These are phyloP conservation scores for Plasmopara halstedii DNA, from an alignment of 352 stramenopile species.

Conservation along the genomic window DNA sequence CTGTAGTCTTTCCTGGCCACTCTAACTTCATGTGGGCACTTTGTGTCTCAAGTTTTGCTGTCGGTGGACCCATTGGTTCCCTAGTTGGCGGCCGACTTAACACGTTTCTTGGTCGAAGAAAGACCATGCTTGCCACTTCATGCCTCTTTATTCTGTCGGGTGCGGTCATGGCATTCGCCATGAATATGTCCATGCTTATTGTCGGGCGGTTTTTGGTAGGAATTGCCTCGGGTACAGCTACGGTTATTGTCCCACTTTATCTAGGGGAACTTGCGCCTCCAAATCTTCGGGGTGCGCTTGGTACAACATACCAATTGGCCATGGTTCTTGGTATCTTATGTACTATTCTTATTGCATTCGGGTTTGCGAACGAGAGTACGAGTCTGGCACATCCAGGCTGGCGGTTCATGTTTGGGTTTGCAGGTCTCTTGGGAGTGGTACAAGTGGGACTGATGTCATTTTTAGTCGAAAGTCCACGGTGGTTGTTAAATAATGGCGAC, in stretches of 20 bases:
- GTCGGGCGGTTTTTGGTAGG: conserved; percentile 57
- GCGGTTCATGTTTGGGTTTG: conserved; percentile 63
- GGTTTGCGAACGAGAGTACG: conserved; percentile 42
- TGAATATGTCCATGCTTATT: conserved; percentile 69
- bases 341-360: conserved; percentile 42
- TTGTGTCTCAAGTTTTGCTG: conserved; percentile 52
- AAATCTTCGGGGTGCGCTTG: conserved; percentile 53
- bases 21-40: conserved; percentile 51
- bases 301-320: conserved; percentile 60
- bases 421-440: conserved; percentile 38
- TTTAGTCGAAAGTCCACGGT: conserved; percentile 59
- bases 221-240: conserved; percentile 53
- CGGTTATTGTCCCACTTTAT: conserved; percentile 63
- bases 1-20: conserved; percentile 49
- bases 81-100: conserved; percentile 41
- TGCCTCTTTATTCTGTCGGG: conserved; percentile 49
- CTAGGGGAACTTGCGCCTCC: conserved; percentile 58
- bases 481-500: conserved; percentile 53
- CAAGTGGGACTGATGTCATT: conserved; percentile 44
- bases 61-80: conserved; percentile 54
- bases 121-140: conserved; percentile 40
- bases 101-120: conserved; percentile 42
- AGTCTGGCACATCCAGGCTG: conserved; percentile 42
- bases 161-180: conserved; percentile 41
- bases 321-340: conserved; percentile 54